Evolutionary conservation across 2,329 filamentous ascomycete species (phyloP).

Genomic region (Chrysosporium queenslandicum): DNA sequence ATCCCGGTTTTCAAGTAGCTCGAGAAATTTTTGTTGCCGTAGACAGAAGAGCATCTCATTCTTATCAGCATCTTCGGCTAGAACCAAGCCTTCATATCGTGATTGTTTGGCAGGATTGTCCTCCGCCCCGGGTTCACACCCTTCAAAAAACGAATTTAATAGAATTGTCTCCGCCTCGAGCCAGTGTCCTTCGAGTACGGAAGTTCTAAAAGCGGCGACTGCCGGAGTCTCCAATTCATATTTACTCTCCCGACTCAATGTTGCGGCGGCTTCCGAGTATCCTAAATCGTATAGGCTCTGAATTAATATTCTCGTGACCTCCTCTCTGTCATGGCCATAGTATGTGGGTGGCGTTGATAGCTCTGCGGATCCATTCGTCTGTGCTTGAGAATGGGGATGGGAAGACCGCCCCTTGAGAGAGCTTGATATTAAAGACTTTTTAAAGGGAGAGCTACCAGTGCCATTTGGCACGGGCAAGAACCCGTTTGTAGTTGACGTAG

Average conservation of each 20-base stretch:
- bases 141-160: slow-evolving; percentile 43
- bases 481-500: slow-evolving; percentile 46
- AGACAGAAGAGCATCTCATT: slow-evolving; percentile 79
- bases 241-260: slow-evolving; percentile 70
- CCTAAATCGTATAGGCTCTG: slow-evolving; percentile 85
- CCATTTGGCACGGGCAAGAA: slow-evolving; percentile 50
- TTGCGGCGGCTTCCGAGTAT: slow-evolving; percentile 65
- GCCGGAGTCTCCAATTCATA: slow-evolving; percentile 76
- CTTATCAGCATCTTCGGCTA: slow-evolving; percentile 64
- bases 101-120: slow-evolving; percentile 10
- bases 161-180: slow-evolving; percentile 72
- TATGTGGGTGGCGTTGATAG: slow-evolving; percentile 44
- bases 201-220: slow-evolving; percentile 73
- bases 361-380: slow-evolving; percentile 32
- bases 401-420: slow-evolving; percentile 48
- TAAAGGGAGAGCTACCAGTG: slow-evolving; percentile 36
- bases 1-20: slow-evolving; percentile 70
- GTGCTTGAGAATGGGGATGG: slow-evolving; percentile 30
- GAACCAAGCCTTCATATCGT: slow-evolving; percentile 51
- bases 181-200: slow-evolving; percentile 75
- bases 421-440: slow-evolving; percentile 40
- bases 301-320: slow-evolving; percentile 84
- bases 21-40: slow-evolving; percentile 88
- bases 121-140: slow-evolving; percentile 35
- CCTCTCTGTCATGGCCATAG: slow-evolving; percentile 79